Percentiles rank a stretch among this genome's conserved stretches.
These are phyloP conservation scores for Rhytidiadelphus loreus DNA, from an alignment of 225 moss, liverwort and hornwort genomes.

Conservation along the genomic window DNA sequence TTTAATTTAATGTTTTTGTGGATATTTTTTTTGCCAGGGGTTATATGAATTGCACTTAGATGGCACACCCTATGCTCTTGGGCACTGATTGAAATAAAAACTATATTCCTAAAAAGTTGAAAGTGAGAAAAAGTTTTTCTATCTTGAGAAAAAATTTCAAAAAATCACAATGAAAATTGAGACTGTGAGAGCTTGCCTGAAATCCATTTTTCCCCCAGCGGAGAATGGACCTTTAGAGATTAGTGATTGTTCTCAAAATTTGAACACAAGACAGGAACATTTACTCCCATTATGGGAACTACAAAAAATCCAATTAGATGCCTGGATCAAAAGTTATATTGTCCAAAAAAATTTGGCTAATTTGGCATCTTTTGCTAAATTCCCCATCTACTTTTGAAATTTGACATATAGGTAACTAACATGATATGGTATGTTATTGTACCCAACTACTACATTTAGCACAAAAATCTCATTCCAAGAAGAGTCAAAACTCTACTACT, in stretches of 20 bases:
- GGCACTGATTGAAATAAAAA: too few species aligned
- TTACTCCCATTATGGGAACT: fast-evolving
- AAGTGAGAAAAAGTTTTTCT: too few species aligned
- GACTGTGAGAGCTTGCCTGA: too few species aligned
- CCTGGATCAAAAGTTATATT: fast-evolving
- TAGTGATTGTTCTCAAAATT: background rate
- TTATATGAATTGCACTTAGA: too few species aligned
- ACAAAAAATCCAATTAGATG: fast-evolving
- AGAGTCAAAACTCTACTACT: background rate
- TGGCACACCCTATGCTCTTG: too few species aligned
- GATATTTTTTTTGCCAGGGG: too few species aligned
- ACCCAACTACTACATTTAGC: background rate
- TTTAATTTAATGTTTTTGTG: too few species aligned
- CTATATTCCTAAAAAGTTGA: too few species aligned
- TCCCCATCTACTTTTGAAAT: background rate
- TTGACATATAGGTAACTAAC: background rate
- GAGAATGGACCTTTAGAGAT: too few species aligned
- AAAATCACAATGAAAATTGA: too few species aligned
- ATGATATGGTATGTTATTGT: background rate
- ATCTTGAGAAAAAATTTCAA: too few species aligned
- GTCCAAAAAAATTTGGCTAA: fast-evolving
- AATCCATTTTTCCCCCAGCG: too few species aligned
- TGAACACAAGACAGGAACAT: fast-evolving
- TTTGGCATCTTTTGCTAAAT: background rate
- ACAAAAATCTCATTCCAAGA: background rate